Conservation (phyloP, 2,329 filamentous ascomycete species). For the Uncinocarpus reesii region DNA sequence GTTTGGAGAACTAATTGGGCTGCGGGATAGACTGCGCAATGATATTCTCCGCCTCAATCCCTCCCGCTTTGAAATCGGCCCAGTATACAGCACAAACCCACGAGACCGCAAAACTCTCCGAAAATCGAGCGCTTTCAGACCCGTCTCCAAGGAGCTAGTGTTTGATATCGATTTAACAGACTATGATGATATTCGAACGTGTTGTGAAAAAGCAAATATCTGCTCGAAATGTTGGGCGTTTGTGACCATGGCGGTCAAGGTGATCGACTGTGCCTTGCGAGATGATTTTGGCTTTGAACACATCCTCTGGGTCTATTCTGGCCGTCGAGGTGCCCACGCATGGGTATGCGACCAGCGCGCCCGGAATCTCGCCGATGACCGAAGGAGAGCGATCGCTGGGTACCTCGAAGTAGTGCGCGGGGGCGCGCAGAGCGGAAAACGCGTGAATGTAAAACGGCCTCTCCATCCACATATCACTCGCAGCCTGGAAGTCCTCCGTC, state of each 20-base stretch:
- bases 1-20: not conserved
- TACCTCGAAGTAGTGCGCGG: conserved; percentile 88
- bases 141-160: conserved; percentile 83
- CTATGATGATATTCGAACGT: conserved; percentile 93
- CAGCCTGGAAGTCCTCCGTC: conserved; percentile 72
- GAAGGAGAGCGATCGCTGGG: conserved; percentile 70
- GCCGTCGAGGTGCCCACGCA: conserved; percentile 88
- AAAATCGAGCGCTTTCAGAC: conserved; percentile 70
- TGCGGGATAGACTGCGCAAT: conserved; percentile 59
- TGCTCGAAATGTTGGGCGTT: conserved; percentile 93
- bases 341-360: conserved; percentile 94
- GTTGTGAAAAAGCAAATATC: conserved; percentile 86
- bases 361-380: conserved; percentile 72
- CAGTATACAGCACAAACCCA: conserved; percentile 90
- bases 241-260: conserved; percentile 95
- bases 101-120: conserved; percentile 81
- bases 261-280: conserved; percentile 72
- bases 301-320: conserved; percentile 97
- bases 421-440: conserved; percentile 74
- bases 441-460: conserved; percentile 71
- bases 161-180: conserved; percentile 99
- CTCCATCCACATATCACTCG: conserved; percentile 81
- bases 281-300: conserved; percentile 96
- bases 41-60: conserved; percentile 82
- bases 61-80: conserved; percentile 93